Percentiles rank a stretch among this genome's conserved stretches.
Evolutionary conservation across 345 rosid genomes (phyloP).

Genomic region (Brassica incana): DNA sequence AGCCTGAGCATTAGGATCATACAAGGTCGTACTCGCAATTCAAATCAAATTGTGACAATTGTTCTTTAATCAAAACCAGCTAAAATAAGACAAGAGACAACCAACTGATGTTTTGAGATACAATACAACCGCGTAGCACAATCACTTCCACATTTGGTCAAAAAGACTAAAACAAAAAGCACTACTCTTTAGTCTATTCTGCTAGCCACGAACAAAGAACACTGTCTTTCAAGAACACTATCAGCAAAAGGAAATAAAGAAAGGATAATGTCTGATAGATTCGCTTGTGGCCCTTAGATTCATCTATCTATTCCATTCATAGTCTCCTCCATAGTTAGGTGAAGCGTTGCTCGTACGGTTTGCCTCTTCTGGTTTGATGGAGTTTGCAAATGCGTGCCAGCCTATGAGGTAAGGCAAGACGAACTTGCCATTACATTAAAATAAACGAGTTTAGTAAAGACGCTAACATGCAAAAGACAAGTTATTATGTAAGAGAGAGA

Average conservation of each 20-base stretch:
- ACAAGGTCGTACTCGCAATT: not conserved
- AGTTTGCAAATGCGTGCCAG: constrained; percentile 74
- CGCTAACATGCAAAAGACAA: not conserved
- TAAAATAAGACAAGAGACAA: not conserved
- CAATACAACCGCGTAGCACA: not conserved
- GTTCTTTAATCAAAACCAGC: not conserved
- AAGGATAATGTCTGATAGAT: not conserved
- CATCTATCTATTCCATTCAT: constrained; percentile 69
- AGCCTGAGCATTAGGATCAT: not conserved
- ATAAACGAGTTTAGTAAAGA: constrained; percentile 5
- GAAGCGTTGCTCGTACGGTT: constrained; percentile 48
- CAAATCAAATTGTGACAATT: not conserved
- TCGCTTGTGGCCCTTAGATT: not conserved
- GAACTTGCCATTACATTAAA: constrained; percentile 50
- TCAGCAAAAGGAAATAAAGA: not conserved
- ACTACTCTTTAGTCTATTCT: not conserved
- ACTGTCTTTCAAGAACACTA: not conserved
- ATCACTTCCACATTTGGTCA: not conserved
- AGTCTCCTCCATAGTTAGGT: constrained; percentile 73
- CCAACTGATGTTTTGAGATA: constrained; percentile 14
- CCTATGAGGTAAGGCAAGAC: constrained; percentile 80
- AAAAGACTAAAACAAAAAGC: not conserved
- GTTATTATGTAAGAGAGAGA: not conserved
- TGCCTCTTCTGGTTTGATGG: constrained; percentile 55
- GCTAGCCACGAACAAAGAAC: constrained; percentile 1